Conservation (phyloP, 2,329 filamentous ascomycete species). For the Davidsoniella neocaledoniae region DNA sequence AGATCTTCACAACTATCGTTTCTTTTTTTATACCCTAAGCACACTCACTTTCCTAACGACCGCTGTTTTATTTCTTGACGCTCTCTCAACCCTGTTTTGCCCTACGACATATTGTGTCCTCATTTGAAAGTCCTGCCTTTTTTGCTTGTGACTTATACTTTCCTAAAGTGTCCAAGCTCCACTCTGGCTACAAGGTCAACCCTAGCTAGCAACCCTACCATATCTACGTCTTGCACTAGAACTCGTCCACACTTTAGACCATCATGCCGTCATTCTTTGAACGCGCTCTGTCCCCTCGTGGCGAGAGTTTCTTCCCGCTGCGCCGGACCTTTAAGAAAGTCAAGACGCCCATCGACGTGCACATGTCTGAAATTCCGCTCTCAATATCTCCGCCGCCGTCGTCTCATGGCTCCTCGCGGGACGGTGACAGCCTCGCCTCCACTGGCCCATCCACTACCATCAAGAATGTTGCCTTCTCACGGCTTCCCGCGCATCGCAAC, state of each 20-base stretch:
- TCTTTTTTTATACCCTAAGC: neutral
- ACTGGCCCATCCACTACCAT: neutral
- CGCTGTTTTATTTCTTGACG: neutral
- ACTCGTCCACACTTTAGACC: neutral
- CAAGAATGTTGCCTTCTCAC: conserved; percentile 8
- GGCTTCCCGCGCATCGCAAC: neutral
- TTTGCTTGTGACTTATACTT: no score
- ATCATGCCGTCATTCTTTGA: conserved; percentile 5
- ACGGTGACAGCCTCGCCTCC: neutral
- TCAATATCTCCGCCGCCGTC: conserved; percentile 1
- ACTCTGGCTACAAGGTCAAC: neutral
- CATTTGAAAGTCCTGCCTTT: no score
- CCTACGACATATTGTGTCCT: no score
- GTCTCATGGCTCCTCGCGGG: neutral
- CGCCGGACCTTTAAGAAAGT: conserved; percentile 9
- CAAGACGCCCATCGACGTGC: conserved; percentile 5
- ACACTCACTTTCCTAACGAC: neutral
- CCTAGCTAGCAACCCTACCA: neutral
- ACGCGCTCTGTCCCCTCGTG: conserved; percentile 6
- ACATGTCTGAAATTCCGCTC: conserved; percentile 10
- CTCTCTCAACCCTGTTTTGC: neutral
- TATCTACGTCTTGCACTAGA: no score
- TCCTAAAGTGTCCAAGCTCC: neutral
- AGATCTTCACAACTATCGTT: neutral
- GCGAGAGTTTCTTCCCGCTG: conserved; percentile 9